Base-by-base conservation (phyloP, 2,329 filamentous ascomycete genomes). In the Phyllosticta citrichinensis region DNA sequence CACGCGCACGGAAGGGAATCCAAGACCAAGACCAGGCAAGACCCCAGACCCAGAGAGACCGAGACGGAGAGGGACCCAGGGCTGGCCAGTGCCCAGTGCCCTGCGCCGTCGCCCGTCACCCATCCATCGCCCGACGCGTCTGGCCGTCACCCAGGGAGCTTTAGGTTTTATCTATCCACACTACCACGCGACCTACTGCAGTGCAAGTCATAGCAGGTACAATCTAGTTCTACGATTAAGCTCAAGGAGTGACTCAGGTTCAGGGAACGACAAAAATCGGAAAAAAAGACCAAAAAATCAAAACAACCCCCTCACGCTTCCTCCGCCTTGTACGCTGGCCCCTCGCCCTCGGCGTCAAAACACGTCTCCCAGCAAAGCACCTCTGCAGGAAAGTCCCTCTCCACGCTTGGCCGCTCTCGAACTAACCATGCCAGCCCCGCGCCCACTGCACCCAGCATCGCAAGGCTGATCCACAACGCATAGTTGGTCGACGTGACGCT, bases 351-450 rank as follows among this genome's bases (percentile, higher is more conserved):
- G 17, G 71, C 72, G 62, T 80, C 77, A 60, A 78, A 80, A 62
- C 71, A 78, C 55, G 69, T 76, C 70, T 75, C 77, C 76, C 77
- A 79, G 71, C 69, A 74, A 35, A 73, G 71, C 51, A 73, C 75
- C 66, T 73, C 74, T 62, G 67, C 73, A 55, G 66, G 74, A 65
- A 72, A 79, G 62, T 80, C 77, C 55, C 71, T 71, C 53, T 75
- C 76, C 1, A 80, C 75, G 51, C 74, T 74, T 2, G 76, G 75
- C 55, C 73, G 67, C 61, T 79, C 77, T 54, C 75, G 69, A 10
- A 80, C 73, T 56, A 75, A 77, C 71, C 74, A 75, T 3, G 76
- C 76, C 30, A 78, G 66, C 35, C 68, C 72, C 3, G 75, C 75
- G n/a, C 77, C 77, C 1, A 71, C 67, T 22, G 69, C 65, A 10